A percentile compares a stretch with the other conserved stretches of the same genome.
Conservation (phyloP, 1,284 basidiomycete species). For the Rhodofomes roseus region DNA sequence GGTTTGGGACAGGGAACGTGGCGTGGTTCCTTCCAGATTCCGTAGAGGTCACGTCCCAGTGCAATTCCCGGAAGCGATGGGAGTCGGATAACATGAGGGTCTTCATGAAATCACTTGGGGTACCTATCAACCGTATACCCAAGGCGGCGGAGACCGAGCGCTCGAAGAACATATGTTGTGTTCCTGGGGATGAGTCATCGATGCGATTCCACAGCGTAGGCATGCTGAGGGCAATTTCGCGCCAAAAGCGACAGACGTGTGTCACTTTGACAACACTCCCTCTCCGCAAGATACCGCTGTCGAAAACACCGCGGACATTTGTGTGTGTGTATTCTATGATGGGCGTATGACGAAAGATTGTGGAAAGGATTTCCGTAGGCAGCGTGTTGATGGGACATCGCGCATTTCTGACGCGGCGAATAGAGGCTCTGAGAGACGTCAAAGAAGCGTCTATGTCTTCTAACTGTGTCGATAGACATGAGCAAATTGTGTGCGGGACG, state of each 20-base stretch:
- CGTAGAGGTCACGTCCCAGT: background rate
- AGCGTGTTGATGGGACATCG: background rate
- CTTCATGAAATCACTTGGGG: background rate
- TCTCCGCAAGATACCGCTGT: background rate
- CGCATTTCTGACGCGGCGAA: background rate
- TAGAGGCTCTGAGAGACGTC: background rate
- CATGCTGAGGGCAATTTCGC: background rate
- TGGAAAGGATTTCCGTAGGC: background rate
- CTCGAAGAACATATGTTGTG: background rate
- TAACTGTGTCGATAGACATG: background rate
- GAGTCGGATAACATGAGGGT: background rate
- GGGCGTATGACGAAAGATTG: background rate
- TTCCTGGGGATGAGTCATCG: background rate
- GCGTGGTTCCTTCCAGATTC: background rate
- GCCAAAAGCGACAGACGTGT: background rate
- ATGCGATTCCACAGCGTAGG: background rate
- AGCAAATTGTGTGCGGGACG: background rate
- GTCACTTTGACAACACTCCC: conserved; percentile 29
- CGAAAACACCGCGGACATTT: background rate
- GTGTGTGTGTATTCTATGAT: background rate
- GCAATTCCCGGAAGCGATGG: background rate
- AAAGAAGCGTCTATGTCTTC: background rate
- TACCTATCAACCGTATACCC: background rate
- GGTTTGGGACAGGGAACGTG: background rate
- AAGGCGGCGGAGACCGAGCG: background rate